Conservation (phyloP, 495 filamentous ascomycete genomes). For the Mytilinidion resinicola region DNA sequence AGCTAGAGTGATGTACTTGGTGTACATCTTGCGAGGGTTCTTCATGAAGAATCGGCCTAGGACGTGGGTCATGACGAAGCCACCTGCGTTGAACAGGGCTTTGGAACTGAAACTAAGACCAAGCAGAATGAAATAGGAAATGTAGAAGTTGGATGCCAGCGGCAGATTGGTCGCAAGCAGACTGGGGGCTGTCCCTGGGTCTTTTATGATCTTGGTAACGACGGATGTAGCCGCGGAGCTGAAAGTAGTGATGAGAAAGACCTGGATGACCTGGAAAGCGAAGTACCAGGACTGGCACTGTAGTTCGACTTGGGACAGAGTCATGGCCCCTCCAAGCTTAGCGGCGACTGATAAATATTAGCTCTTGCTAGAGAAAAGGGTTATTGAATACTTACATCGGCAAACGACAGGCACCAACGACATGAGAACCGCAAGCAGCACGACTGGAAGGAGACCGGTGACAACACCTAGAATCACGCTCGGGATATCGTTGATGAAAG, state of each 20-base stretch:
- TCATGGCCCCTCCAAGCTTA: conserved; percentile 71
- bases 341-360: conserved; percentile 52
- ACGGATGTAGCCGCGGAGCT: conserved; percentile 68
- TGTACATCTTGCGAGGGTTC: conserved; percentile 72
- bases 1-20: conserved; percentile 57
- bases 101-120: conserved; percentile 76
- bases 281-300: conserved; percentile 91
- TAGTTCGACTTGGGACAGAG: conserved; percentile 70
- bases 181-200: conserved; percentile 54
- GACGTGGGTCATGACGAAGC: conserved; percentile 69
- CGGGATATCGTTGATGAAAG: conserved; percentile 71
- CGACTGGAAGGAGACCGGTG: conserved; percentile 73
- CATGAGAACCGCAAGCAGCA: conserved; percentile 81
- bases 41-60: conserved; percentile 66
- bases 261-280: conserved; percentile 88
- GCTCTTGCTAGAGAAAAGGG: not conserved
- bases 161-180: conserved; percentile 74
- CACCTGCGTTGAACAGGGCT: conserved; percentile 68
- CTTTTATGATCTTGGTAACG: conserved; percentile 53
- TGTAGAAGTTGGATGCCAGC: conserved; percentile 84
- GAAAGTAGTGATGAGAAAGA: conserved; percentile 83
- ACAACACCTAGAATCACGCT: conserved; percentile 67
- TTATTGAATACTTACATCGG: conserved; percentile 47
- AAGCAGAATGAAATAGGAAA: conserved; percentile 91
- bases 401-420: conserved; percentile 83